These are phyloP conservation scores for carrot (Daucus carota) DNA, from an alignment of 129 eudicot species.

Conservation along the genomic window DNA sequence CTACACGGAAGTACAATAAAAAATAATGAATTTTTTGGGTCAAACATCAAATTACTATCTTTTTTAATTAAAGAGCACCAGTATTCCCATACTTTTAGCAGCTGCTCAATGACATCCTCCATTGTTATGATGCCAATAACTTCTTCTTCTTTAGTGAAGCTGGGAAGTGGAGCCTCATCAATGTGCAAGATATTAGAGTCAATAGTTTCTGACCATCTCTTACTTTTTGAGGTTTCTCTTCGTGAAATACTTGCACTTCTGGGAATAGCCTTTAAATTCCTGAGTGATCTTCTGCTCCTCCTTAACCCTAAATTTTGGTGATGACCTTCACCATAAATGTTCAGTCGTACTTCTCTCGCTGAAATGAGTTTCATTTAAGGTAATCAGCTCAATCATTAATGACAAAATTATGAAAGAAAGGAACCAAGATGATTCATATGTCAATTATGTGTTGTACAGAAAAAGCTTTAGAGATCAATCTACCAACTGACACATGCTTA, in stretches of 20 bases:
- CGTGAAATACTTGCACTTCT: slow-evolving; percentile 29
- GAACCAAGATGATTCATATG: not conserved
- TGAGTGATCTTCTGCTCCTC: slow-evolving; percentile 38
- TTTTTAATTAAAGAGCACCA: not conserved
- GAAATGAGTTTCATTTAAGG: not conserved
- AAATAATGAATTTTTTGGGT: not conserved
- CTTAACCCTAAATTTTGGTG: slow-evolving; percentile 22
- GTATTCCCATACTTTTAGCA: slow-evolving; percentile 33
- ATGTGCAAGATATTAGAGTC: slow-evolving; percentile 40
- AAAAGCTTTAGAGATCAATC: not conserved
- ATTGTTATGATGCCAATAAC: slow-evolving; percentile 66
- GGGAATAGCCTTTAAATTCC: slow-evolving; percentile 29
- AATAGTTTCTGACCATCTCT: slow-evolving; percentile 49
- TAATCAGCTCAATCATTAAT: not conserved
- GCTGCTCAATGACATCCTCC: slow-evolving; percentile 64
- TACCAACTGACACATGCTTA: slow-evolving; percentile 11
- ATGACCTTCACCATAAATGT: slow-evolving; percentile 35
- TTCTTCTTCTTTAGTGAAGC: slow-evolving; percentile 45
- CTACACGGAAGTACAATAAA: slow-evolving; percentile 1
- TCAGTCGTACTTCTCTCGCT: slow-evolving; percentile 35
- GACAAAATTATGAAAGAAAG: not conserved
- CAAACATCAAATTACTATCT: not conserved
- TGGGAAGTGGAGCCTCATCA: slow-evolving; percentile 32
- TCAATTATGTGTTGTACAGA: not conserved
- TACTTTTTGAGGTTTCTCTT: slow-evolving; percentile 40